Percentiles rank a stretch among this genome's conserved stretches.
phyloP scores from a whole-genome alignment of 202 grass and related monocot species.

The Schoenoplectus tabernaemontani region DNA sequence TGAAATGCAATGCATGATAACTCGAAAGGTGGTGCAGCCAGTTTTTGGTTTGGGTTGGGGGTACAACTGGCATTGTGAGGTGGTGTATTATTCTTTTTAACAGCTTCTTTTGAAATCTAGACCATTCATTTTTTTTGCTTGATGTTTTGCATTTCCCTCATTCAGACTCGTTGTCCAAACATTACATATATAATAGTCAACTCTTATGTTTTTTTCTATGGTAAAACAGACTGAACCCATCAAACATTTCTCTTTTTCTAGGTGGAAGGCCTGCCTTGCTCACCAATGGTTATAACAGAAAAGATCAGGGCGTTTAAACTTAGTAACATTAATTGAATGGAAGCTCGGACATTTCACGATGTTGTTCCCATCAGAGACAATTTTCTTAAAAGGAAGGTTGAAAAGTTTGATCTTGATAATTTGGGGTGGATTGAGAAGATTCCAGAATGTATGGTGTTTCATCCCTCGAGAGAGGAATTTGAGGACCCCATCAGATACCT shows the following conservation, averaged over 20 bases:
- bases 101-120: not conserved
- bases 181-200: not conserved
- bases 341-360: not conserved
- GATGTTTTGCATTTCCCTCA: not conserved
- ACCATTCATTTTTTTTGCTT: not conserved
- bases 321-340: constrained; percentile 33
- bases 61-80: not conserved
- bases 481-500: constrained; percentile 74
- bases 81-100: not conserved
- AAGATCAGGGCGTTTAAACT: constrained; percentile 26
- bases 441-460: constrained; percentile 77
- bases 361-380: constrained; percentile 33
- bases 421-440: constrained; percentile 74
- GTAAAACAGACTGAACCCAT: constrained; percentile 38
- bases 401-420: constrained; percentile 70
- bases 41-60: not conserved
- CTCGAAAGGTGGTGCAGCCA: not conserved
- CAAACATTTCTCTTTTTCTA: constrained; percentile 25
- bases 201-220: constrained; percentile 20
- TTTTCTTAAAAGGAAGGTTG: constrained; percentile 61
- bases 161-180: not conserved
- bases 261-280: constrained; percentile 50
- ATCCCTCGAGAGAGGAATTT: constrained; percentile 69
- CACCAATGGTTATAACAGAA: constrained; percentile 36
- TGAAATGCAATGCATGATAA: not conserved